Base-by-base conservation (phyloP, 768 basidiomycete species). In the Zangia roseola region DNA sequence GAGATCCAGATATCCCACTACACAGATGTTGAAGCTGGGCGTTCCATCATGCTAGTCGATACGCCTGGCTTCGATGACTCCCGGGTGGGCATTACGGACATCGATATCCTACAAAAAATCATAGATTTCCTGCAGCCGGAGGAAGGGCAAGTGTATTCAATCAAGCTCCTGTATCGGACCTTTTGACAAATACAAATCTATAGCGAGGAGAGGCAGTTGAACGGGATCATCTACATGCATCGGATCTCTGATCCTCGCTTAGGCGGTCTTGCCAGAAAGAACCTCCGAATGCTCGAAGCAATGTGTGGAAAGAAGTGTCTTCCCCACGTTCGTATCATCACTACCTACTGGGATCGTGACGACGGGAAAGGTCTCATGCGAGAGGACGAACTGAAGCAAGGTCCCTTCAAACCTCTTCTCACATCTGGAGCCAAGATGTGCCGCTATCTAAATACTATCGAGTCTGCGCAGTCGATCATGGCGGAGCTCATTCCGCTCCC, bases 221-320 rank as follows among this genome's bases (percentile, higher is more conserved):
- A 72, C 6, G 76, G 75, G 1, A 67, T 78, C 45, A 70, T 78
- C 39, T 78, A 77, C 53, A 63, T 77, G 58, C 76, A 76, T 48
- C 71, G 75, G 0, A 79, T 79, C 28, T 57, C 50, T 12, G 77
- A 77, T 47, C 62, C 69, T 56, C 64, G 75, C 16, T 62, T 79
- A 45, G 71, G 72, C 6, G 71, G 71, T 7, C 70, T 70, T 42
- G 70, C 74, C 7, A 64, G 61, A 10, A 68, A 70, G 50, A 76
- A 74, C 50, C 73, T 75, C 44, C 59, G 64, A 21, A 69, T 77
- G 63, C 76, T 78, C 59, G 52, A 70, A 19, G 63, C 71, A 45
- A 63, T 80, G 19, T 80, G 77, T 38, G 77, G 78, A 1, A 67
- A 72, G 23, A 57, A 51, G 13, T 64, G 71, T 12, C 68, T 78